These are phyloP conservation scores for Sequoia sempervirens DNA, from an alignment of 75 land plant genomes.

Conservation along the genomic window DNA sequence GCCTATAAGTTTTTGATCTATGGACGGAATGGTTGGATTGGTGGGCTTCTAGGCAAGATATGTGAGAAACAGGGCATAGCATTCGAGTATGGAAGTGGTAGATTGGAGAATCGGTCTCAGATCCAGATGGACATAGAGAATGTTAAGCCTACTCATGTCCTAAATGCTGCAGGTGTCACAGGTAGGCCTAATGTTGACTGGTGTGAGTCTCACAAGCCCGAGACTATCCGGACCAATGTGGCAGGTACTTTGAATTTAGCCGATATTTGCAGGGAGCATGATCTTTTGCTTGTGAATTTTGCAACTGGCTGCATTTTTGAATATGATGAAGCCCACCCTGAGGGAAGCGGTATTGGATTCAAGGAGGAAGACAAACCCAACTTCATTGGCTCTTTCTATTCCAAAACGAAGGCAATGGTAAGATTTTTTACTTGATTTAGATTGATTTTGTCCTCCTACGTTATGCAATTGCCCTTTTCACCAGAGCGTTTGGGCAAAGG, in stretches of 20 bases:
- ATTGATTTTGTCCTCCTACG: neutral
- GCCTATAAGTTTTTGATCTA: conserved; percentile 46
- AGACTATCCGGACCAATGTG: conserved; percentile 62
- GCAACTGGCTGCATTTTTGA: conserved; percentile 62
- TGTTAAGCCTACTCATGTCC: conserved; percentile 63
- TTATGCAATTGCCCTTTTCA: neutral
- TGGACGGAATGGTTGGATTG: conserved; percentile 60
- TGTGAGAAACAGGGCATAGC: conserved; percentile 50
- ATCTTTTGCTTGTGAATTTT: conserved; percentile 46
- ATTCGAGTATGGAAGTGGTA: conserved; percentile 47
- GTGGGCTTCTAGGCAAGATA: conserved; percentile 51
- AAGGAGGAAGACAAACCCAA: conserved; percentile 61
- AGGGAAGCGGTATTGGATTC: conserved; percentile 49
- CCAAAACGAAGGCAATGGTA: conserved; percentile 72
- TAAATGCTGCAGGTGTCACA: conserved; percentile 66
- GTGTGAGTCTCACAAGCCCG: conserved; percentile 64
- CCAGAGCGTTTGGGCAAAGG: neutral
- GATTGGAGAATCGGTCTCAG: conserved; percentile 44
- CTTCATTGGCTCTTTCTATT: conserved; percentile 55
- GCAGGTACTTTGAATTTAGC: conserved; percentile 56
- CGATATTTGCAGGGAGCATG: conserved; percentile 52
- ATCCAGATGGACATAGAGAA: conserved; percentile 31
- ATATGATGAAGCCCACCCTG: conserved; percentile 35
- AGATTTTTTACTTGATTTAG: neutral
- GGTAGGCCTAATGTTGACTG: conserved; percentile 67